Percentiles rank a stretch among this genome's conserved stretches.
Evolutionary conservation across 2,329 filamentous ascomycete genomes (phyloP).

Genomic region (Microdochium bolleyi): DNA sequence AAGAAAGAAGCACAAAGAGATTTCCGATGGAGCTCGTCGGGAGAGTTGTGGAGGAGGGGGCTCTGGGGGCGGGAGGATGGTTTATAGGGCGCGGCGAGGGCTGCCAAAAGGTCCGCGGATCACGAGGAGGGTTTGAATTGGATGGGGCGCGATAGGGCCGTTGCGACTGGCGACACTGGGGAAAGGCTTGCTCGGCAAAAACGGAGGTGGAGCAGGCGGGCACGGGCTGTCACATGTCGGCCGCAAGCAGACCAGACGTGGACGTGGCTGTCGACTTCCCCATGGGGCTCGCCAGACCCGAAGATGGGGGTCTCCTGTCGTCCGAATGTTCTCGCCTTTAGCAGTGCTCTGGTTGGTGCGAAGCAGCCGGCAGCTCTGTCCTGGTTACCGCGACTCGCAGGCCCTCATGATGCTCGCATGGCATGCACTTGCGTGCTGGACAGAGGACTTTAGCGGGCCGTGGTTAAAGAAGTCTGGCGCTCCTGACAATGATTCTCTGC

Average conservation of each 20-base stretch:
- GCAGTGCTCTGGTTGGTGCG: not conserved
- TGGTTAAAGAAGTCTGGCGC: too few relatives aligned
- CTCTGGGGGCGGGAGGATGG: not conserved
- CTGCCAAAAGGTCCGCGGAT: not conserved
- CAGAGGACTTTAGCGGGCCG: too few relatives aligned
- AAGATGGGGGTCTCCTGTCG: too few relatives aligned
- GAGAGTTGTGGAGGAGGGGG: not conserved
- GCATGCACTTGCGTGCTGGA: too few relatives aligned
- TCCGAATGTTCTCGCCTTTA: too few relatives aligned
- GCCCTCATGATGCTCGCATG: too few relatives aligned
- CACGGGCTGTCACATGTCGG: not conserved
- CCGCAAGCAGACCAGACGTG: not conserved
- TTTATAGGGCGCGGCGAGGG: not conserved
- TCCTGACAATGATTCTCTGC: too few relatives aligned
- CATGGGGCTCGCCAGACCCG: too few relatives aligned
- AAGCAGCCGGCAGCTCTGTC: not conserved
- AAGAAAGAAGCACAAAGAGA: not conserved
- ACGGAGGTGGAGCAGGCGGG: not conserved
- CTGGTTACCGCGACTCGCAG: too few relatives aligned
- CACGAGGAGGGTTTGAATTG: not conserved
- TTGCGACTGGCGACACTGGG: not conserved
- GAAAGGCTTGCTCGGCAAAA: not conserved
- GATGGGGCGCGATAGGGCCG: not conserved
- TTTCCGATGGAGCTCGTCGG: not conserved
- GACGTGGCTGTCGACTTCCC: not conserved